These are phyloP conservation scores for Rhizoclosmatium globosum DNA, from an alignment of 192 early-diverging fungal species.

Conservation along the genomic window DNA sequence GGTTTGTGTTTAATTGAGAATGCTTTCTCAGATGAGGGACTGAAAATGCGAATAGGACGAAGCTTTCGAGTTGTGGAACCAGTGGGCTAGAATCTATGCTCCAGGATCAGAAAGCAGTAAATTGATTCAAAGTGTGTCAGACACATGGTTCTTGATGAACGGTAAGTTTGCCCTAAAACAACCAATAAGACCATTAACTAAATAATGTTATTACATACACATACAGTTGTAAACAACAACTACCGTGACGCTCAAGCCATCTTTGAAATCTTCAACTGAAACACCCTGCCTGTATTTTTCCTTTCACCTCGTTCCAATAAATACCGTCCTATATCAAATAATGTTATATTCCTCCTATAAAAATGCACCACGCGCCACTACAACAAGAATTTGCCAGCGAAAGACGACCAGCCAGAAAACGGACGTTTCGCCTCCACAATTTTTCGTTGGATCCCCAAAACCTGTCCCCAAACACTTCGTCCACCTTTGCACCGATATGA, in stretches of 20 bases:
- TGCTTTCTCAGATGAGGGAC: no score
- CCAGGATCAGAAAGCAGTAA: constrained; percentile 51
- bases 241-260: constrained; percentile 77
- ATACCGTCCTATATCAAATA: no score
- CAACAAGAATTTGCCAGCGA: no score
- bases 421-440: no score
- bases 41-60: constrained; percentile 64
- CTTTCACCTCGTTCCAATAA: no score
- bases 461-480: no score
- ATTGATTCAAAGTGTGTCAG: constrained; percentile 71
- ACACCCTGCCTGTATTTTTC: no score
- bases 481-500: constrained; percentile 26
- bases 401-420: no score
- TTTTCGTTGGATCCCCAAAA: no score
- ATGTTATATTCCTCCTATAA: no score
- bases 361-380: no score
- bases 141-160: constrained; percentile 91
- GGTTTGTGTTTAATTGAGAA: constrained; percentile 2
- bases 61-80: constrained; percentile 91
- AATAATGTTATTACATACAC: not conserved
- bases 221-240: constrained; percentile 93
- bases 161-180: not conserved
- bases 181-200: not conserved
- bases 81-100: constrained; percentile 83
- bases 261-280: constrained; percentile 68